A percentile compares a stretch with the other conserved stretches of the same genome.
Conservation (phyloP, 805 yeast species). For the Middelhovenomyces tepae region DNA sequence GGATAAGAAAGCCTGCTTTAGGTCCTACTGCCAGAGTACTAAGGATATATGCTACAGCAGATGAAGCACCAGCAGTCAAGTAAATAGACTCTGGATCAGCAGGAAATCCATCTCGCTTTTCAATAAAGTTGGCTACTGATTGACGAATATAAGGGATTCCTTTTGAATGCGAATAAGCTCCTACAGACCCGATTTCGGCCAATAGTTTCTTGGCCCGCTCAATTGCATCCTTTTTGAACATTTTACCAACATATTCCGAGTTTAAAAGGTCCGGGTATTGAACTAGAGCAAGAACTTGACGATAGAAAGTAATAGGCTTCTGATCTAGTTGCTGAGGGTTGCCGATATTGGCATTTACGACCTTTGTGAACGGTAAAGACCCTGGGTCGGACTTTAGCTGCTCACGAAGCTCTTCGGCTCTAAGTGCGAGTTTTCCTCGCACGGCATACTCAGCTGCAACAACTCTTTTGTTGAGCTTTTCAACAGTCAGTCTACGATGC, state of each 20-base stretch:
- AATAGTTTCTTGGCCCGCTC: constrained; percentile 59
- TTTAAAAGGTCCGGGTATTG: constrained; percentile 72
- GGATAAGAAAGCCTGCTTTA: constrained; percentile 64
- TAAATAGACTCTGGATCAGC: constrained; percentile 67
- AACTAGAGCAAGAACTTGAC: constrained; percentile 78
- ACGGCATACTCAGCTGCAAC: constrained; percentile 92
- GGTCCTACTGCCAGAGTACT: constrained; percentile 61
- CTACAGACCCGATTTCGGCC: constrained; percentile 66
- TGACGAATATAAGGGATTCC: constrained; percentile 69
- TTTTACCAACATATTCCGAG: constrained; percentile 22
- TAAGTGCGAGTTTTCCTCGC: constrained; percentile 85
- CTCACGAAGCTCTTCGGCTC: constrained; percentile 74
- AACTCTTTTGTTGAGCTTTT: constrained; percentile 63
- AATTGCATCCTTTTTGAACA: constrained; percentile 58
- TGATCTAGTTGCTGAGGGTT: constrained; percentile 97
- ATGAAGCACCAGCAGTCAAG: constrained; percentile 90
- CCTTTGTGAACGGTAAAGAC: constrained; percentile 64
- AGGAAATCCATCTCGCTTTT: constrained; percentile 64
- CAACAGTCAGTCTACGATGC: constrained; percentile 32
- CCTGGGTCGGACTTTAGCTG: constrained; percentile 46
- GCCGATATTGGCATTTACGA: constrained; percentile 90
- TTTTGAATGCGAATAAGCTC: constrained; percentile 92
- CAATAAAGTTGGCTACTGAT: constrained; percentile 73
- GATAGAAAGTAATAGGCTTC: constrained; percentile 86
- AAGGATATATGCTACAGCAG: constrained; percentile 77